phyloP scores from a whole-genome alignment of 257 asterid genomes.

The Penstemon eatonii region DNA sequence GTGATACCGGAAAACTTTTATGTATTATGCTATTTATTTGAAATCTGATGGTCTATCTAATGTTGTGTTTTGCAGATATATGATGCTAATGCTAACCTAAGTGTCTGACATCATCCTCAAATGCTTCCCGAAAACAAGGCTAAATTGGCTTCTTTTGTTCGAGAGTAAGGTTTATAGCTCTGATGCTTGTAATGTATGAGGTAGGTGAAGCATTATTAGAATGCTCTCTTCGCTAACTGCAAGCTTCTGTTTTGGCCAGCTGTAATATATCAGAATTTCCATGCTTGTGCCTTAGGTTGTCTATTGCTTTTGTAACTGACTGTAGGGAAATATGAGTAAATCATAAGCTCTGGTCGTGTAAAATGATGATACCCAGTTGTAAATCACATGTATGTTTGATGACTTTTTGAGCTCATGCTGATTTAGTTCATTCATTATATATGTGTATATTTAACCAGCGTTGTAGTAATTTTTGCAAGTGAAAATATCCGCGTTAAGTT shows the following conservation, averaged over 20 bases:
- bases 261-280: constrained; percentile 7
- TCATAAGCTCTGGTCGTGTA: constrained; percentile 29
- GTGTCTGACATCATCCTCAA: constrained; percentile 8
- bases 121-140: constrained; percentile 24
- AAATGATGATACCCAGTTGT: constrained; percentile 13
- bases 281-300: constrained; percentile 14
- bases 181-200: constrained; percentile 25
- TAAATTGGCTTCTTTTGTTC: constrained; percentile 25
- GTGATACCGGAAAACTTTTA: background rate
- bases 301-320: constrained; percentile 26
- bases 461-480: too few species aligned
- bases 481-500: too few species aligned
- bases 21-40: background rate
- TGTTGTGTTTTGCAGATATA: constrained; percentile 30
- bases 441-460: background rate
- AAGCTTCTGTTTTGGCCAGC: constrained; percentile 27
- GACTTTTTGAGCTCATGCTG: background rate
- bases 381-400: constrained; percentile 14
- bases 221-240: constrained; percentile 26
- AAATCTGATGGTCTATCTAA: background rate
- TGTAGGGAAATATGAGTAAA: constrained; percentile 24
- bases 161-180: constrained; percentile 27
- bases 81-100: constrained; percentile 50
- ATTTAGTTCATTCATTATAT: background rate
- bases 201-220: constrained; percentile 32